A percentile compares a stretch with the other conserved stretches of the same genome.
Conservation (phyloP, 2,329 filamentous ascomycete genomes). For the Arthrobotrys sphaeroides region DNA sequence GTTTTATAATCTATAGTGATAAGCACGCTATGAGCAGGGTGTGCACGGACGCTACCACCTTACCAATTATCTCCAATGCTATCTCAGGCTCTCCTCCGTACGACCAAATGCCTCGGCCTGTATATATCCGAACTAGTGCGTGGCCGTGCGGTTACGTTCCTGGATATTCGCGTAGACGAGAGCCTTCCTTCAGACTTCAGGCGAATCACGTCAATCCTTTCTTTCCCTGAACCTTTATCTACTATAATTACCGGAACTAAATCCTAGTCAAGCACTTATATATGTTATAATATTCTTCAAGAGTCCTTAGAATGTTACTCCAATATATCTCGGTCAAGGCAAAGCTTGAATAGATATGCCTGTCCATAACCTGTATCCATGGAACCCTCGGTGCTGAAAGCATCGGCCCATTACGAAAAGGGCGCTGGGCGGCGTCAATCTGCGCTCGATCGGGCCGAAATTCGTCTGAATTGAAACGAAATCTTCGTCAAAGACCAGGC, state of each 20-base stretch:
- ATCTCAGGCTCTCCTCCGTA: neutral
- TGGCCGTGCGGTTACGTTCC: constrained; percentile 25
- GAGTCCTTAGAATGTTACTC: neutral
- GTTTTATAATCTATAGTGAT: constrained; percentile 36
- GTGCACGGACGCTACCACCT: constrained; percentile 42
- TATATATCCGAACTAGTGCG: constrained; percentile 31
- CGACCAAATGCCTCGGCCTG: constrained; percentile 22
- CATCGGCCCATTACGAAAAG: constrained; percentile 2
- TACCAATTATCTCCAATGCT: constrained; percentile 12
- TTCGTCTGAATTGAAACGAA: constrained; percentile 32
- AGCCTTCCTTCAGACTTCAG: constrained; percentile 6
- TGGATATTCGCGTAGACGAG: constrained; percentile 24
- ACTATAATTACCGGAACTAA: constrained; percentile 31
- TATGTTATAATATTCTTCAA: neutral
- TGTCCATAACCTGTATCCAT: constrained; percentile 24
- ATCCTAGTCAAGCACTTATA: constrained; percentile 28
- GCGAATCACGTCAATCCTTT: constrained; percentile 35
- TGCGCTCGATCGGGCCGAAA: constrained; percentile 44
- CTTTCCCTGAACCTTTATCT: neutral
- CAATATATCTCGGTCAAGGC: constrained; percentile 47
- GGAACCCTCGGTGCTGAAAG: constrained; percentile 20
- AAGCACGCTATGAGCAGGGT: constrained; percentile 44
- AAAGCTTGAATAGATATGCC: constrained; percentile 41
- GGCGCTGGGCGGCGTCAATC: neutral
- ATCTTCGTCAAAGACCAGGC: constrained; percentile 5